Evolutionary conservation across 75 land plant species (phyloP), one percentile per base, ranked within the genome.

Genomic region (Picea sitchensis): DNA sequence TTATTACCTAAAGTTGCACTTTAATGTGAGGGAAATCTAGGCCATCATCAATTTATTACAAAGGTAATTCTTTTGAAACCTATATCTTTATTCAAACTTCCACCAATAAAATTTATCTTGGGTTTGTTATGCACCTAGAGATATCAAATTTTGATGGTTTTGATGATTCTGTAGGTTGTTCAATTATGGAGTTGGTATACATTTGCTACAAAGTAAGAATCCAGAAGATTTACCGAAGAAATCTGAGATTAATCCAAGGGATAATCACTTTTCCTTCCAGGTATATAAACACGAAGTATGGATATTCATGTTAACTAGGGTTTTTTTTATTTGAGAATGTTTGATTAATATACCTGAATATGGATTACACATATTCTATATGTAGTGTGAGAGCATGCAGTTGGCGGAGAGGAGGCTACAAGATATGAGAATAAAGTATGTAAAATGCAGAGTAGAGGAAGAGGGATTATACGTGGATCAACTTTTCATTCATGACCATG

Each of bases 261-360:
- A 93, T 59, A 89, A 87, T 38, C 95, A 93, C 84, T 85, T 93
- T 41, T 93, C 95, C 51, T 93, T 93, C 75, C 93, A 91, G 87
- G 95, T 17, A 12, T 1, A 61, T 2, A 61, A 7, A 3, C 3
- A 11, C n/a, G 18, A 2, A 5, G 64, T 21, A 7, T 3, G 4
- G 0, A 61, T 20, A 14, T 61, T 15, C 18, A 14, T 61, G 17
- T 20, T 61, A 61, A 17, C 3, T 11, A 61, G 6, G n/a, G n/a
- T 15, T 15, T 15, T 61, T 3, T 3, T 17, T 3, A 3, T 61
- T 61, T 0, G n/a, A 41, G 44, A 41, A 4, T 41, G 44, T 41
- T 41, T 41, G 4, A 41, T 41, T 41, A 41, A 41, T 26, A 26
- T 26, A 26, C 26, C 0, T 26, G 26, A 26, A 26, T 26, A 26